phyloP scores from a whole-genome alignment of 495 filamentous ascomycete genomes.

The Corynascus novoguineensis region DNA sequence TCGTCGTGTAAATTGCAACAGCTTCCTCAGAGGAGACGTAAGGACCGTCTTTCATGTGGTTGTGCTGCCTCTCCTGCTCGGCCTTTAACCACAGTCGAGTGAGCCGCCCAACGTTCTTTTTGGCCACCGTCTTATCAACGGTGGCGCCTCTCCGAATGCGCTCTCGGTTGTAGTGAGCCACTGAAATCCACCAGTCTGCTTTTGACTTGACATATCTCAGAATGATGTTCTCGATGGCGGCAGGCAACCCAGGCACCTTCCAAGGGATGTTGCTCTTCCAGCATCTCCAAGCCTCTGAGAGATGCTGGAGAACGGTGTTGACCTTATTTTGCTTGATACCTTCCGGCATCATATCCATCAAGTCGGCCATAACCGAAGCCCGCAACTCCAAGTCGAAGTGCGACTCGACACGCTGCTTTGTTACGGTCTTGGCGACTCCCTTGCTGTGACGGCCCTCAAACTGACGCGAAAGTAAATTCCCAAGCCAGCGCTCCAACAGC shows the following conservation, averaged over 20 bases:
- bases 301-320: constrained; percentile 94
- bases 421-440: constrained; percentile 98
- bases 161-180: constrained; percentile 97
- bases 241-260: constrained; percentile 95
- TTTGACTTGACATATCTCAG: constrained; percentile 97
- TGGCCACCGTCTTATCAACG: constrained; percentile 97
- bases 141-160: constrained; percentile 93
- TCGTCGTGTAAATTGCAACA: constrained; percentile 97
- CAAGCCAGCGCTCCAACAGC: constrained; percentile 93
- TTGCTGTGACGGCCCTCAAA: constrained; percentile 99
- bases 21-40: constrained; percentile 98
- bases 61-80: constrained; percentile 97
- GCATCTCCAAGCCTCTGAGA: constrained; percentile 97
- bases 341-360: constrained; percentile 99
- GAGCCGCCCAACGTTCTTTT: constrained; percentile 96
- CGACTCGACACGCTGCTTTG: constrained; percentile 97
- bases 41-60: constrained; percentile 98
- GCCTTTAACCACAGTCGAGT: constrained; percentile 97
- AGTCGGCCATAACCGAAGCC: constrained; percentile 96
- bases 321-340: constrained; percentile 99
- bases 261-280: constrained; percentile 99
- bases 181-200: constrained; percentile 99
- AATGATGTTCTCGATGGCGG: constrained; percentile 97
- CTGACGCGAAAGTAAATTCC: constrained; percentile 92
- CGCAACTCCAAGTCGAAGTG: constrained; percentile 98